Conservation (phyloP, 768 basidiomycete species). For the Boletus sp. region DNA sequence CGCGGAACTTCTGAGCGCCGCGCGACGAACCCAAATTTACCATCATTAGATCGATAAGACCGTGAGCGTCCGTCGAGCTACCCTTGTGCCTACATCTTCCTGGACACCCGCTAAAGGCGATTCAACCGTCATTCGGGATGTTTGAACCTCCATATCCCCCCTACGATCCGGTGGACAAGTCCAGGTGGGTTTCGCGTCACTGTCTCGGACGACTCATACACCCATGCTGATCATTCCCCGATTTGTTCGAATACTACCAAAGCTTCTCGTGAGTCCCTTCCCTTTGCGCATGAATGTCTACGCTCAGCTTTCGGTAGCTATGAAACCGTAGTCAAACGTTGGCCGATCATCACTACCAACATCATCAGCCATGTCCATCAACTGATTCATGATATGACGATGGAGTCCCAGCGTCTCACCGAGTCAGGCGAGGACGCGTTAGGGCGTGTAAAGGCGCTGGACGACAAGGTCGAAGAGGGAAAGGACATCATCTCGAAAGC, state of each 20-base stretch:
- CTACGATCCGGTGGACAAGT: slow-evolving; percentile 70
- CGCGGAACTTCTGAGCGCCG: too few relatives aligned
- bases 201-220: background rate
- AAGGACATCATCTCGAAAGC: slow-evolving; percentile 71
- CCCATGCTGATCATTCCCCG: background rate
- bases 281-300: too few relatives aligned
- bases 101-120: background rate
- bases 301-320: slow-evolving; percentile 44
- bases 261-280: slow-evolving; percentile 59
- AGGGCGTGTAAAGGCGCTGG: slow-evolving; percentile 25
- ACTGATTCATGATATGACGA: slow-evolving; percentile 58
- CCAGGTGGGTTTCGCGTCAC: slow-evolving; percentile 42
- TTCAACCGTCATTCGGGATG: slow-evolving; percentile 11
- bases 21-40: background rate
- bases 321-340: slow-evolving; percentile 73
- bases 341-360: slow-evolving; percentile 81
- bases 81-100: background rate
- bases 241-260: background rate
- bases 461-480: slow-evolving; percentile 64
- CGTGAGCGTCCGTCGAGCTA: background rate
- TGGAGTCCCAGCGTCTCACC: slow-evolving; percentile 32
- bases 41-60: background rate
- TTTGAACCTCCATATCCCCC: slow-evolving; percentile 61
- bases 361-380: slow-evolving; percentile 76
- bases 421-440: slow-evolving; percentile 3